Evolutionary conservation across 768 basidiomycete species (phyloP).

Genomic region (Inosperma sp.): DNA sequence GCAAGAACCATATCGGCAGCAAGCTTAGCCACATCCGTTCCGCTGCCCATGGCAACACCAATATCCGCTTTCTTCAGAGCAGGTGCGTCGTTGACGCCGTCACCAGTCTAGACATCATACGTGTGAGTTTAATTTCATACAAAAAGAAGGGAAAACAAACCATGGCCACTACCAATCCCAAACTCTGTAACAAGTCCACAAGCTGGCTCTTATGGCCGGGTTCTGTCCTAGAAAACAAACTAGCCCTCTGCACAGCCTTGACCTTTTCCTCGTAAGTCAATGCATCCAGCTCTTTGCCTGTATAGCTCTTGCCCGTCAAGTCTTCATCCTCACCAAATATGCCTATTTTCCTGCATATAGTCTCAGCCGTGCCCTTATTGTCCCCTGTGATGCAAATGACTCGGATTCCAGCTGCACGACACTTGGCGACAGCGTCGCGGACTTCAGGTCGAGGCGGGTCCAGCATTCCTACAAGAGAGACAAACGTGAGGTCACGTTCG

Average conservation of each 20-base stretch:
- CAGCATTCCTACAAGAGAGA: conserved; percentile 95
- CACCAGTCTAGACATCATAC: conserved; percentile 62
- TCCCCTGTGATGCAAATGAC: conserved; percentile 98
- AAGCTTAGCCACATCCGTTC: conserved; percentile 96
- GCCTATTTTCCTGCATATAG: conserved; percentile 94
- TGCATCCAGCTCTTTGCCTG: conserved; percentile 85
- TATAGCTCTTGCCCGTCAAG: conserved; percentile 92
- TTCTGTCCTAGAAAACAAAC: conserved; percentile 90
- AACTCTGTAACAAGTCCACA: conserved; percentile 87
- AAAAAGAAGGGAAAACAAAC: conserved; percentile 31
- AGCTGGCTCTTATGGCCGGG: conserved; percentile 93
- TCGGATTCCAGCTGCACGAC: conserved; percentile 88
- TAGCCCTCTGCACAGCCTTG: conserved; percentile 79
- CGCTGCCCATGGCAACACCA: conserved; percentile 98
- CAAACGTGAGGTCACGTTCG: conserved; percentile 89
- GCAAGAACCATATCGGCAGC: conserved; percentile 98
- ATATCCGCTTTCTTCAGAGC: conserved; percentile 97
- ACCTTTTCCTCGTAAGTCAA: conserved; percentile 79
- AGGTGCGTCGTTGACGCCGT: conserved; percentile 98
- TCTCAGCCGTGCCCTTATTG: conserved; percentile 96
- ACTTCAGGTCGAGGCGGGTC: conserved; percentile 98
- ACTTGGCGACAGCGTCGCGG: conserved; percentile 78
- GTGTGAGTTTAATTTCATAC: not conserved
- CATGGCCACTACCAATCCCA: conserved; percentile 96
- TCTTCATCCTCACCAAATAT: conserved; percentile 87